These are phyloP conservation scores for Gleditsia sinensis DNA, from an alignment of 306 rosid genomes.

Conservation along the genomic window DNA sequence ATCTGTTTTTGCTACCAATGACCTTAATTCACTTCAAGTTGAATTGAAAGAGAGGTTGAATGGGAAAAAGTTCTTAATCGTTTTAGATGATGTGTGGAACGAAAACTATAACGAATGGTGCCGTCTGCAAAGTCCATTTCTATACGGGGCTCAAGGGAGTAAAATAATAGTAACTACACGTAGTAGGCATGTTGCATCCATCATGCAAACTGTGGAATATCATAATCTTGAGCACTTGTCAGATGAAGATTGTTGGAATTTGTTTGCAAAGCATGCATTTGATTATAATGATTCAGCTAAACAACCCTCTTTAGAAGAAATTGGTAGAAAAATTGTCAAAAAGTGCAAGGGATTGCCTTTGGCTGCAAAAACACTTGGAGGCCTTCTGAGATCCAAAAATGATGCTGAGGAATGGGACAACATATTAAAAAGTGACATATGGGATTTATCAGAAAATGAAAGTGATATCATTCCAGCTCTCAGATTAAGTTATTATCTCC, in stretches of 20 bases:
- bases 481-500: slow-evolving; percentile 37
- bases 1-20: not conserved
- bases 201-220: not conserved
- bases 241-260: slow-evolving; percentile 13
- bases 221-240: slow-evolving; percentile 14
- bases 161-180: slow-evolving; percentile 42
- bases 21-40: slow-evolving; percentile 26
- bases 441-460: not conserved
- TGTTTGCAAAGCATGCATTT: slow-evolving; percentile 35
- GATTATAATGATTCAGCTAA: too few species aligned
- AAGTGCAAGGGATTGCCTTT: slow-evolving; percentile 43
- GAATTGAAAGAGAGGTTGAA: not conserved
- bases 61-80: slow-evolving; percentile 28
- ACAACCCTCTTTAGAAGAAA: not conserved
- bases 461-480: slow-evolving; percentile 19
- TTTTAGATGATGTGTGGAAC: slow-evolving; percentile 42
- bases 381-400: not conserved
- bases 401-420: not conserved
- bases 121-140: not conserved
- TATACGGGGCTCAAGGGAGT: slow-evolving; percentile 40
- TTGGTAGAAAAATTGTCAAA: slow-evolving; percentile 33
- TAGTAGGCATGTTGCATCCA: not conserved
- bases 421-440: too few species aligned
- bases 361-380: slow-evolving; percentile 35
- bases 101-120: slow-evolving; percentile 31